These are phyloP conservation scores for Trifolium subterraneum DNA, from an alignment of 306 rosid species.

Conservation along the genomic window DNA sequence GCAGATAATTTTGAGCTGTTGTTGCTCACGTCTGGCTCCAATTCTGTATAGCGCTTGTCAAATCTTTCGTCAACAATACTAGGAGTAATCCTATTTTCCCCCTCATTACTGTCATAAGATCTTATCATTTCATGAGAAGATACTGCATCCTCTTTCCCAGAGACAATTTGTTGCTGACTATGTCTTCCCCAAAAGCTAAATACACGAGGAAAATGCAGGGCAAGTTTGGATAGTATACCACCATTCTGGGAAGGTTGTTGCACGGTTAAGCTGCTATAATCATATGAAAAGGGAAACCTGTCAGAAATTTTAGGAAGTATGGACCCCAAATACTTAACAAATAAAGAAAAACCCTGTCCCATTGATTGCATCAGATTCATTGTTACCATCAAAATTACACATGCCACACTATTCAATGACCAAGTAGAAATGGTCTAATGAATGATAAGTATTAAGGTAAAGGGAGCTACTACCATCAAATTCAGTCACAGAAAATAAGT, in stretches of 20 bases:
- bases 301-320: constrained; percentile 34
- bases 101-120: constrained; percentile 44
- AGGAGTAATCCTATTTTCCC: constrained; percentile 42
- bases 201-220: constrained; percentile 74
- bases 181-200: constrained; percentile 63
- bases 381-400: constrained; percentile 26
- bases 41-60: constrained; percentile 41
- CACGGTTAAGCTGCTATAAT: constrained; percentile 47
- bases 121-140: constrained; percentile 40
- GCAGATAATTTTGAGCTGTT: constrained; percentile 45
- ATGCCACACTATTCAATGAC: constrained; percentile 8
- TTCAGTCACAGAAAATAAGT: constrained; percentile 13
- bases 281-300: constrained; percentile 40
- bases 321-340: constrained; percentile 22
- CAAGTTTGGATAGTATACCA: constrained; percentile 73
- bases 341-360: constrained; percentile 7
- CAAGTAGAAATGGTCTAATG: constrained; percentile 9
- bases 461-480: constrained; percentile 12
- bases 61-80: constrained; percentile 46
- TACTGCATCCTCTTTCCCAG: constrained; percentile 45
- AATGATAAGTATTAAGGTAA: constrained; percentile 15
- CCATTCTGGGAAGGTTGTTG: constrained; percentile 57
- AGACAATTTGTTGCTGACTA: constrained; percentile 45
- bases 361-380: constrained; percentile 16
- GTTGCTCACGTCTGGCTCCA: constrained; percentile 38